These are phyloP conservation scores for Fonsecaea monophora DNA, from an alignment of 2,329 filamentous ascomycete genomes.

Conservation along the genomic window DNA sequence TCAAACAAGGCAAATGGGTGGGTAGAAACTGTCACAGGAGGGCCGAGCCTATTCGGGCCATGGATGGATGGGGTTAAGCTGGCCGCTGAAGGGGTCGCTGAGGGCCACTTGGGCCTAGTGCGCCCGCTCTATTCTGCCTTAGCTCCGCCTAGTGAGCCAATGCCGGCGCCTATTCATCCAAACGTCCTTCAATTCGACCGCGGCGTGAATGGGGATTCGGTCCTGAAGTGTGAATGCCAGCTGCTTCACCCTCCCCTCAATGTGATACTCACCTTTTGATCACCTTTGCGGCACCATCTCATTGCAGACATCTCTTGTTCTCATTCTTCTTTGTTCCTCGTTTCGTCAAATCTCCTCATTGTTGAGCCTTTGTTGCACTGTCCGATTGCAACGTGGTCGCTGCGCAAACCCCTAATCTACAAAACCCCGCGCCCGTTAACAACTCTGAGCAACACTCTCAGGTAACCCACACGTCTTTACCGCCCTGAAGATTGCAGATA, in stretches of 20 bases:
- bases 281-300: slow-evolving; percentile 17
- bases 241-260: slow-evolving; percentile 17
- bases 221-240: slow-evolving; percentile 23
- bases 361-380: slow-evolving; percentile 14
- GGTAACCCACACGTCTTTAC: slow-evolving; percentile 6
- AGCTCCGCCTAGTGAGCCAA: slow-evolving; percentile 20
- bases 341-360: slow-evolving; percentile 12
- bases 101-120: background rate
- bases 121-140: slow-evolving; percentile 12
- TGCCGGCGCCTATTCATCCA: slow-evolving; percentile 32
- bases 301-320: slow-evolving; percentile 5
- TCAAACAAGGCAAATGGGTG: slow-evolving; percentile 15
- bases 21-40: slow-evolving; percentile 21
- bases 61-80: slow-evolving; percentile 18
- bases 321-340: slow-evolving; percentile 6
- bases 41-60: slow-evolving; percentile 19
- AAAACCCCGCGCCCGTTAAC: slow-evolving; percentile 19
- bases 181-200: slow-evolving; percentile 35
- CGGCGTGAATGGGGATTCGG: slow-evolving; percentile 27
- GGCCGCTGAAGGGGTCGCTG: background rate
- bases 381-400: slow-evolving; percentile 15
- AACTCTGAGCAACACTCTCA: slow-evolving; percentile 3
- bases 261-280: slow-evolving; percentile 21
- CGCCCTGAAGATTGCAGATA: slow-evolving; percentile 20
- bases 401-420: slow-evolving; percentile 15